A percentile compares a stretch with the other conserved stretches of the same genome.
phyloP scores from a whole-genome alignment of 2,329 filamentous ascomycete species.

The Penicillium hesseltinei region DNA sequence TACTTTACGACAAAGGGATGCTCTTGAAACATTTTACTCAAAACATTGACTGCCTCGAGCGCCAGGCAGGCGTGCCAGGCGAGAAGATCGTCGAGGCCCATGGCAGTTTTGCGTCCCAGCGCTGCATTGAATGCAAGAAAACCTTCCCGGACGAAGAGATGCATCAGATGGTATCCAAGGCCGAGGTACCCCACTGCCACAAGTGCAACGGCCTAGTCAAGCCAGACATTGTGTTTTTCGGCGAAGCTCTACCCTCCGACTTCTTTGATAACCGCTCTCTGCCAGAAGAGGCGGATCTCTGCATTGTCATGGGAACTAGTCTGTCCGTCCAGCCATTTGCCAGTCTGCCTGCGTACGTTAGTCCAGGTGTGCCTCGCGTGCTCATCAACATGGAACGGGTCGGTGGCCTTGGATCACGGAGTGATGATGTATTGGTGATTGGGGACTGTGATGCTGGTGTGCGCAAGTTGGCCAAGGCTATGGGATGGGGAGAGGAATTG shows the following conservation, averaged over 20 bases:
- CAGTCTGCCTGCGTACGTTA: constrained; percentile 65
- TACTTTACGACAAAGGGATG: constrained; percentile 75
- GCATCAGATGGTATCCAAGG: constrained; percentile 64
- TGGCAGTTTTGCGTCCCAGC: constrained; percentile 87
- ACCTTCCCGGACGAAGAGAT: constrained; percentile 72
- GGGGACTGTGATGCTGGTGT: constrained; percentile 83
- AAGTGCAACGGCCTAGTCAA: constrained; percentile 79
- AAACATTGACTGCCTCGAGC: constrained; percentile 95
- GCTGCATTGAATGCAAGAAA: constrained; percentile 82
- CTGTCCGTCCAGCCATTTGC: constrained; percentile 87
- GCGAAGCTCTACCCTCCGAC: constrained; percentile 64
- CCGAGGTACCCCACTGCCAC: constrained; percentile 68
- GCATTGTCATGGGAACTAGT: constrained; percentile 86
- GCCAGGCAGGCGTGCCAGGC: constrained; percentile 75
- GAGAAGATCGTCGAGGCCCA: constrained; percentile 89
- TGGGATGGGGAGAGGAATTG: constrained; percentile 84
- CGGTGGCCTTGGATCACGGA: constrained; percentile 69
- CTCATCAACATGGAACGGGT: constrained; percentile 86
- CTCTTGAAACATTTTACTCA: constrained; percentile 90
- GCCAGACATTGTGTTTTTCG: constrained; percentile 94
- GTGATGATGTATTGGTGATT: constrained; percentile 81
- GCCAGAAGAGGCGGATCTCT: constrained; percentile 66
- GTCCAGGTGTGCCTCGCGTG: constrained; percentile 66
- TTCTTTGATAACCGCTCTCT: constrained; percentile 63
- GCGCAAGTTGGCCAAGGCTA: constrained; percentile 69